A percentile compares a stretch with the other conserved stretches of the same genome.
These are phyloP conservation scores for Microstegium vimineum DNA, from an alignment of 176 grass and related monocot genomes.

Conservation along the genomic window DNA sequence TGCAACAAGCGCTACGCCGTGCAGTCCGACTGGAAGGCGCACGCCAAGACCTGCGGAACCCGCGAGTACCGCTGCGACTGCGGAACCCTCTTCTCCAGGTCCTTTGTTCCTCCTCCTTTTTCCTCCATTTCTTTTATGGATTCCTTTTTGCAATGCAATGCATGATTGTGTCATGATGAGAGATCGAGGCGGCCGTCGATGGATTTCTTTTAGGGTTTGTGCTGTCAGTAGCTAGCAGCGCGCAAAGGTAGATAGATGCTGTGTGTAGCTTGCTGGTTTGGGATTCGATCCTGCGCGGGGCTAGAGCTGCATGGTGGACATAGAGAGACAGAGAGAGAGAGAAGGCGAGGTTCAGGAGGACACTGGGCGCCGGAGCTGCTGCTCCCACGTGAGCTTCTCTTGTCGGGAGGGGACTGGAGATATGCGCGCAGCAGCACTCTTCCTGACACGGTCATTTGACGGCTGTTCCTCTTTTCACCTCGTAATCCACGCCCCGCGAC, in stretches of 20 bases:
- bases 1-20: conserved; percentile 98
- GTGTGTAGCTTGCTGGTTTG: conserved; percentile 3
- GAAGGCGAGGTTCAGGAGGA: not conserved
- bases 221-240: conserved; percentile 29
- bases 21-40: conserved; percentile 99
- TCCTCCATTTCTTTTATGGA: not conserved
- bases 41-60: conserved; percentile 97
- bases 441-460: conserved; percentile 50
- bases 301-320: not conserved
- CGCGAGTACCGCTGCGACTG: conserved; percentile 99
- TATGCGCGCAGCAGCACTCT: conserved; percentile 28
- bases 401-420: conserved; percentile 60
- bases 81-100: conserved; percentile 99
- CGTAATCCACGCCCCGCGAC: conserved; percentile 47
- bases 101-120: too few relatives aligned
- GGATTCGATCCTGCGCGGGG: conserved; percentile 33
- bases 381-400: conserved; percentile 78
- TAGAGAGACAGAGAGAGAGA: not conserved
- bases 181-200: not conserved
- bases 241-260: too few relatives aligned
- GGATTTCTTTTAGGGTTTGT: conserved; percentile 59
- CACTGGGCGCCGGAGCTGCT: conserved; percentile 8
- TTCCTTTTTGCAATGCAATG: not conserved
- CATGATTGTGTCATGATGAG: conserved; percentile 66
- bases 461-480: conserved; percentile 42